Evolutionary conservation across 257 asterid species (phyloP), one percentile per base, ranked within the genome.

Genomic region (Rauvolfia tetraphylla): DNA sequence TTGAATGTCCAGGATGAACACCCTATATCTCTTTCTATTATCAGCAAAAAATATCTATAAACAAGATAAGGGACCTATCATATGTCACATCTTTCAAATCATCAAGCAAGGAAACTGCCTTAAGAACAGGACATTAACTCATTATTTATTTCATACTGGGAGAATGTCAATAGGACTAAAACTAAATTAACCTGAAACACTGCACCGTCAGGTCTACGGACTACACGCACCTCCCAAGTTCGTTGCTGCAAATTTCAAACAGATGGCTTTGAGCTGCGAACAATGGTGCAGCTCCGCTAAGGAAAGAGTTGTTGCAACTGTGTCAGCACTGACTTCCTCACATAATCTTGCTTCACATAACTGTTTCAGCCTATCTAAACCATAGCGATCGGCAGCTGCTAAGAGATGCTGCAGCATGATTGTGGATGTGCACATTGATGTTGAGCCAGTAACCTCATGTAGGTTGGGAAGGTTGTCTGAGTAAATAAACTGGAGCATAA

Each of bases 191-290:
- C 93, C 97, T 91, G 95, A 90, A 91, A 91, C 79, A 89, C 83
- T 88, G 96, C 91, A 90, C 90, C 80, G 88, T 91, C 91, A 93
- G 92, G 78, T 90, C 94, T 90, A 89, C 78, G 90, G 90, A 86
- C 92, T 83, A 91, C 93, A 91, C 98, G 93, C 97, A 94, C 98
- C 98, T 92, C 98, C 98, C 93, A 95, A 91, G 89, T 95, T 91
- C 80, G 95, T 78, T 57, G 97, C 97, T 58, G 98, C 97, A 85
- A 95, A 95, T 85, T 92, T 92, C 76, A 95, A 83, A 83, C 98
- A 95, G 75, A 92, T 87, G 86, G 93, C 85, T 82, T 95, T 95
- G 76, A 95, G 98, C 85, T 95, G 95, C 5, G 83, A 85, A 83
- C 97, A 90, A 75, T 61, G 92, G 82, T 92, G 98, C 81, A 84